phyloP scores from a whole-genome alignment of 805 yeast genomes.

The Ogataea nonfermentans region DNA sequence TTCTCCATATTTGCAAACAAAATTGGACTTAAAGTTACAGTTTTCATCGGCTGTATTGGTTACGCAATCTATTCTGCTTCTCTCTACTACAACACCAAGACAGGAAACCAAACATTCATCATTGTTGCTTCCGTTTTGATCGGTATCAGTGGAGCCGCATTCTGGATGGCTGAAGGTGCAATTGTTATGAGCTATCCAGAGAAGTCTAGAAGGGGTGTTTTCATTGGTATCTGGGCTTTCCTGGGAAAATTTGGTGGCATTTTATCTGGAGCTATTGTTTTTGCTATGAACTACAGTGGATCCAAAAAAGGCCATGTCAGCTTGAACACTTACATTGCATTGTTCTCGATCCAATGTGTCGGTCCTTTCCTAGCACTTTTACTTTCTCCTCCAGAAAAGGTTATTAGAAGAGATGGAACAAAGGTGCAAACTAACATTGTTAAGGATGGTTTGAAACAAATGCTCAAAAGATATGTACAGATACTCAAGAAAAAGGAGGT shows the following conservation, averaged over 20 bases:
- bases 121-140: conserved; percentile 26
- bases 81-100: conserved; percentile 27
- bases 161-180: conserved; percentile 32
- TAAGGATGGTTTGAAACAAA: conserved; percentile 9
- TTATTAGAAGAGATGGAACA: conserved; percentile 31
- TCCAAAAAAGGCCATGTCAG: conserved; percentile 22
- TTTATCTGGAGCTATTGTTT: conserved; percentile 28
- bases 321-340: conserved; percentile 26
- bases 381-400: conserved; percentile 27
- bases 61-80: conserved; percentile 29
- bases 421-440: conserved; percentile 11
- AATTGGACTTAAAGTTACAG: conserved; percentile 21
- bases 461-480: conserved; percentile 4
- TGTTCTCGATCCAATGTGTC: conserved; percentile 27
- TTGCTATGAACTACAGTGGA: conserved; percentile 18
- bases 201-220: conserved; percentile 24
- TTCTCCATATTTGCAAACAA: conserved; percentile 25
- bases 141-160: conserved; percentile 28
- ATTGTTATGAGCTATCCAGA: conserved; percentile 28
- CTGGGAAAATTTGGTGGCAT: conserved; percentile 28
- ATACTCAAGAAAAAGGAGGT: conserved; percentile 22
- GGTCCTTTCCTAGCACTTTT: conserved; percentile 25
- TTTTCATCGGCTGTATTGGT: conserved; percentile 26
- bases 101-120: conserved; percentile 27
- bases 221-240: conserved; percentile 30